phyloP scores from a whole-genome alignment of 2,329 filamentous ascomycete genomes.

The Exophiala sp. region DNA sequence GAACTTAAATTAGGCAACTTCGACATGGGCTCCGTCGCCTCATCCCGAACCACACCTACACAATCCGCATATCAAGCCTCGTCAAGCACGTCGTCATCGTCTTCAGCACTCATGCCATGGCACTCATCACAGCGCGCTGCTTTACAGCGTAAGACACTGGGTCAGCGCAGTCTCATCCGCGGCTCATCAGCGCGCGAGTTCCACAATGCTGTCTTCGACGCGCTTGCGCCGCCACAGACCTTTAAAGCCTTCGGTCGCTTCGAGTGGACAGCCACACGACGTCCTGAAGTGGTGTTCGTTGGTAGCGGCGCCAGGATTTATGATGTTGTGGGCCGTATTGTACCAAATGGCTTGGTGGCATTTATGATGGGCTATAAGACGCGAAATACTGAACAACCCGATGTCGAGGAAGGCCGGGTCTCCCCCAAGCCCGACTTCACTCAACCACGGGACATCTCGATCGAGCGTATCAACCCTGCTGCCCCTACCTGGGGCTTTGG shows the following conservation, averaged over 20 bases:
- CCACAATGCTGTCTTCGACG: conserved; percentile 86
- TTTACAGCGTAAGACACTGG: conserved; percentile 30
- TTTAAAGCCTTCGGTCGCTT: conserved; percentile 44
- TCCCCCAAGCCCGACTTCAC: neutral
- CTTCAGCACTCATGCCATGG: conserved; percentile 25
- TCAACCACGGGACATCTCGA: conserved; percentile 1
- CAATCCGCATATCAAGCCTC: conserved; percentile 7
- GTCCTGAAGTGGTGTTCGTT: conserved; percentile 64
- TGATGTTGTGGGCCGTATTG: conserved; percentile 76
- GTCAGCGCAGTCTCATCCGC: conserved; percentile 42
- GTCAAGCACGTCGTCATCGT: conserved; percentile 6
- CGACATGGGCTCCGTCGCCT: conserved; percentile 68
- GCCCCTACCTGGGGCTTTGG: conserved; percentile 9
- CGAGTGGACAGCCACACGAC: conserved; percentile 43
- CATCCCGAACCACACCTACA: conserved; percentile 32
- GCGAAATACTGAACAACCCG: conserved; percentile 36
- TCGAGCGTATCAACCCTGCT: neutral
- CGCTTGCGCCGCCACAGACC: conserved; percentile 58
- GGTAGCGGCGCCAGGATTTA: conserved; percentile 83
- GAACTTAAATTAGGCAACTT: conserved; percentile 91
- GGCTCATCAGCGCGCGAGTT: conserved; percentile 74
- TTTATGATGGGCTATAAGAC: conserved; percentile 86
- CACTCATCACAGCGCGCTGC: conserved; percentile 31
- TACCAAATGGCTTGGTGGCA: conserved; percentile 72
- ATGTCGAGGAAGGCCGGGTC: neutral